Conservation (phyloP, 768 basidiomycete species). For the Tricholomella constricta region DNA sequence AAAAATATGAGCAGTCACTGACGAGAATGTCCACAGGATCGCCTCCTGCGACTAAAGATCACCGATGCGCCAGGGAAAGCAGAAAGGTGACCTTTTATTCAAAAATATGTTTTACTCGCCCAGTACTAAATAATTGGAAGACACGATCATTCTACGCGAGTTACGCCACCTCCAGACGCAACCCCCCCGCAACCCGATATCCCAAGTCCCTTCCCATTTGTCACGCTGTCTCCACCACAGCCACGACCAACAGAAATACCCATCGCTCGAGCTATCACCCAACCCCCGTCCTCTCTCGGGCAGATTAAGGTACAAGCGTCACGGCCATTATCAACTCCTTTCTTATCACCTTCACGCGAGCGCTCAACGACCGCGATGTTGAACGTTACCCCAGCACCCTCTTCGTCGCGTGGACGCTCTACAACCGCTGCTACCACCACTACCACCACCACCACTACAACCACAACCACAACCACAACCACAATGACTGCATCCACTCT, state of each 20-base stretch:
- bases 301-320: background rate
- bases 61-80: background rate
- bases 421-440: constrained; percentile 7
- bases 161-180: background rate
- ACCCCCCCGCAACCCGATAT: background rate
- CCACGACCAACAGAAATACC: background rate
- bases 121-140: background rate
- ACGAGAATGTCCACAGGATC: constrained; percentile 8
- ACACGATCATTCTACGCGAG: background rate
- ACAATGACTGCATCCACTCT: no score
- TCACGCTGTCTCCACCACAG: constrained; percentile 12
- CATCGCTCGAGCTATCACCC: background rate
- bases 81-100: no score
- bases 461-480: constrained; percentile 10
- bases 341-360: constrained; percentile 6
- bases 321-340: constrained; percentile 3
- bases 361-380: constrained; percentile 11
- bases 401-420: constrained; percentile 16
- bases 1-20: background rate
- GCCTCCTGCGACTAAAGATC: constrained; percentile 8
- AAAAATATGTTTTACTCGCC: background rate
- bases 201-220: constrained; percentile 12
- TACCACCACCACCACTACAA: constrained; percentile 8
- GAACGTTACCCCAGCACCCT: background rate
- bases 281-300: background rate